Conservation (phyloP, 2,329 filamentous ascomycete genomes). For the Pseudogymnoascus sp. region DNA sequence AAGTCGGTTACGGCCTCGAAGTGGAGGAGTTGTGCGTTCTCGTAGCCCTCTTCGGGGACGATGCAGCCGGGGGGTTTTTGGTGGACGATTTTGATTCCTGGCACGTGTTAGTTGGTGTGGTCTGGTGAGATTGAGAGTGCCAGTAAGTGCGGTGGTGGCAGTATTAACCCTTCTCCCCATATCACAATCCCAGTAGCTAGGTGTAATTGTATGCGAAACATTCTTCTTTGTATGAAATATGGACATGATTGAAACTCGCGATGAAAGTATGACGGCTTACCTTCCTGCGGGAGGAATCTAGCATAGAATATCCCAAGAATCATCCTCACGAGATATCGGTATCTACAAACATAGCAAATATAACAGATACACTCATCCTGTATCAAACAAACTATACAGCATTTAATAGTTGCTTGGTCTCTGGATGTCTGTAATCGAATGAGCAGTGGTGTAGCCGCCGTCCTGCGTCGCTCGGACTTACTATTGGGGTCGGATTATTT, state of each 20-base stretch:
- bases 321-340: constrained; percentile 33
- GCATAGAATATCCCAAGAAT: constrained; percentile 66
- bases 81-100: constrained; percentile 54
- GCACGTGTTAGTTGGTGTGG: not conserved
- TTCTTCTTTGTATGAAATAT: not conserved
- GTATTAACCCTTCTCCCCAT: not conserved
- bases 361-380: not conserved
- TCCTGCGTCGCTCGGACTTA: not conserved
- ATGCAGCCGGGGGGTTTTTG: constrained; percentile 57
- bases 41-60: constrained; percentile 39
- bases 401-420: not conserved
- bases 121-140: not conserved
- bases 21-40: constrained; percentile 61
- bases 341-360: constrained; percentile 4
- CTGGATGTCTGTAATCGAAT: not conserved
- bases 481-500: not conserved
- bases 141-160: not conserved
- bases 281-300: constrained; percentile 58
- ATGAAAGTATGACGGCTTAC: constrained; percentile 30
- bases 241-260: not conserved
- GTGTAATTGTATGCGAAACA: not conserved
- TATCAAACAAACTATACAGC: not conserved
- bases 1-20: constrained; percentile 85
- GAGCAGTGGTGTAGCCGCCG: not conserved
- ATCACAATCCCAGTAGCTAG: not conserved